Base-by-base conservation (phyloP, 164 flowering plant genomes). In the Annona cherimola region DNA sequence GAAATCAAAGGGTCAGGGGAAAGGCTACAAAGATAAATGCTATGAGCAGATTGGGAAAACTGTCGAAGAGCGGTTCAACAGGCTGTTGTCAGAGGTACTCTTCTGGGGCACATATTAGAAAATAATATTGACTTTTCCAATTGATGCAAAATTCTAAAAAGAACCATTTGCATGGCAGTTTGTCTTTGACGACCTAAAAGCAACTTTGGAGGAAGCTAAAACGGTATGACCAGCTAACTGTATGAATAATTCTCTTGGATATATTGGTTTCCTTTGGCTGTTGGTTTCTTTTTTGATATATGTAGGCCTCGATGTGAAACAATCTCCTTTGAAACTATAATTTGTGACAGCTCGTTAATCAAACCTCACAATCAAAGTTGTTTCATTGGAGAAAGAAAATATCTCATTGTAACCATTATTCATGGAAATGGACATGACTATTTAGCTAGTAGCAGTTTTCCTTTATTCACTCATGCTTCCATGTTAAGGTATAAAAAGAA, bases 21-120 rank as follows among this genome's bases (percentile, higher is more conserved):
- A 95, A 83, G 91, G 91, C 73, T 95, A 90, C 71, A 95, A 93
- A 79, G 99, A 95, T 75, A 95, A 95, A 81, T 95, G 98, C 81
- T 95, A 93, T 83, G 98, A 91, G 78, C 90, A 91, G 74, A 91
- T 95, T 73, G 80, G 89, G 71, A 88, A 85, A 77, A 79, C 99
- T 41, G 99, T 95, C 78, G 99, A 95, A 79, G 83, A 54, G 35
- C 84, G 97, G 61, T 95, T 95, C 72, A 81, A 86, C 82, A 85
- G 78, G 73, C 88, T 95, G 70, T 83, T 95, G 59, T 82, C 87
- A 18, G 98, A 89, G 93, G 97, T 89, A 76, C 35, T 39, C 71
- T n/a, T 71, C 42, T 9, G 57, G 57, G 9, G 9, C 39, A 3
- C 6, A 66, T 43, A n/a, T 7, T 61, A 61, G 39, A 26, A 61